Evolutionary conservation across 371 early-diverging fungal species (phyloP).

Genomic region (Umbelopsis sp.): DNA sequence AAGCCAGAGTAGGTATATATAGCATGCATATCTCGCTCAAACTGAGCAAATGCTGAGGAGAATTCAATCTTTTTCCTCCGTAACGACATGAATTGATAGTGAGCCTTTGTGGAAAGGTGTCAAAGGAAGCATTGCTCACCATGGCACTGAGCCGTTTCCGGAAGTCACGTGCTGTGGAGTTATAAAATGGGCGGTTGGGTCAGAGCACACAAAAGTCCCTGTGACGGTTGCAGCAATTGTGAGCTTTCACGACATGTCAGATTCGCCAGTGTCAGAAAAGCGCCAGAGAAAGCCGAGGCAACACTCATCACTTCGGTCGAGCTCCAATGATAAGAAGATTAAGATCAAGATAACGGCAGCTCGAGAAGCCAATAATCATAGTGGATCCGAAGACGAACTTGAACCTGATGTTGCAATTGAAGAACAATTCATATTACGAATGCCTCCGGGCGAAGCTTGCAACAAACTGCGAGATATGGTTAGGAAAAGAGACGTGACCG

Average conservation of each 20-base stretch:
- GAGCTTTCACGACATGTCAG: not conserved
- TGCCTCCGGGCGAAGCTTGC: constrained; percentile 68
- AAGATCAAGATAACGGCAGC: constrained; percentile 30
- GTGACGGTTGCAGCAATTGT: not conserved
- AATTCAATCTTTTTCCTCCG: constrained; percentile 67
- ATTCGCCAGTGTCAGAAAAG: constrained; percentile 6
- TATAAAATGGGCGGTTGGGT: not conserved
- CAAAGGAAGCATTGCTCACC: not conserved
- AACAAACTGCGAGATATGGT: constrained; percentile 71
- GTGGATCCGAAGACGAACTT: constrained; percentile 60
- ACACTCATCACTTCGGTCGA: not conserved
- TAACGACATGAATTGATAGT: constrained; percentile 51
- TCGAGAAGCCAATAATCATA: constrained; percentile 25
- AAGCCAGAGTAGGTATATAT: constrained; percentile 63
- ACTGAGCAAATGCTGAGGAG: constrained; percentile 55
- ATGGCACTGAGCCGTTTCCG: not conserved
- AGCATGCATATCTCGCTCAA: constrained; percentile 56
- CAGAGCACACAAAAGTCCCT: too few species aligned
- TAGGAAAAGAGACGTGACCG: constrained; percentile 67
- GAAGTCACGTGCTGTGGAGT: not conserved
- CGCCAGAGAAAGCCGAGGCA: constrained; percentile 9
- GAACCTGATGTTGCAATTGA: constrained; percentile 70
- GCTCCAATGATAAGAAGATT: constrained; percentile 23
- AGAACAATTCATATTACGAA: constrained; percentile 82
- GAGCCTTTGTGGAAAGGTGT: not conserved